These are phyloP conservation scores for Aspergillus intermedius DNA, from an alignment of 2,329 filamentous ascomycete species.

Conservation along the genomic window DNA sequence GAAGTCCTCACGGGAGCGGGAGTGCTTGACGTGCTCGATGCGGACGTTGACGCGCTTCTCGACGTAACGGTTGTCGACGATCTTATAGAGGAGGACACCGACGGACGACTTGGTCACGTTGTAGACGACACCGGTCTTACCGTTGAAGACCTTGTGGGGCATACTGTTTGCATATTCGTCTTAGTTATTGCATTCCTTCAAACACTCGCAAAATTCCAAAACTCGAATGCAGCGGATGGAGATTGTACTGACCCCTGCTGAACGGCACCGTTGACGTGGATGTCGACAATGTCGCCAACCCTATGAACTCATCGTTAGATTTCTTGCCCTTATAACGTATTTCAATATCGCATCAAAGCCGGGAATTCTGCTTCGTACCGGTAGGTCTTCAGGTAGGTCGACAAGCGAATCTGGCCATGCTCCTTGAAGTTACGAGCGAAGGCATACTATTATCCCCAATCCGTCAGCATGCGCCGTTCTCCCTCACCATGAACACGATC, in stretches of 20 bases:
- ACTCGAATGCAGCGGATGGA: conserved; percentile 12
- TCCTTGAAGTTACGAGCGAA: conserved; percentile 93
- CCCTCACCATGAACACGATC: conserved; percentile 6
- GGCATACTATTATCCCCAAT: conserved; percentile 58
- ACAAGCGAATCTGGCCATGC: conserved; percentile 88
- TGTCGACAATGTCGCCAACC: conserved; percentile 98
- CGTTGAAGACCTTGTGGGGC: conserved; percentile 99
- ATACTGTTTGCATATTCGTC: conserved; percentile 55
- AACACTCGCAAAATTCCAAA: background rate
- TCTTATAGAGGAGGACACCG: conserved; percentile 99
- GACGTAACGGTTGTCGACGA: conserved; percentile 98
- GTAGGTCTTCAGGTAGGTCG: conserved; percentile 92
- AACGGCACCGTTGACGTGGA: conserved; percentile 96
- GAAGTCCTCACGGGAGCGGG: conserved; percentile 95
- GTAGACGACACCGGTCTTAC: conserved; percentile 97
- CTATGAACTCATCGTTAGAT: conserved; percentile 48
- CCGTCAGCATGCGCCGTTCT: conserved; percentile 21
- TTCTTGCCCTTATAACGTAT: conserved; percentile 15
- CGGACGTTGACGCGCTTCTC: conserved; percentile 99
- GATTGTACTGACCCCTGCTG: conserved; percentile 78
- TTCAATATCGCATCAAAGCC: conserved; percentile 8
- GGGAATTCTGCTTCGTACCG: conserved; percentile 50
- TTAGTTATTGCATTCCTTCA: conserved; percentile 20
- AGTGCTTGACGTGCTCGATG: conserved; percentile 92
- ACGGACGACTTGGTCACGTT: conserved; percentile 98